These are phyloP conservation scores for Coelomomyces lativittatus DNA, from an alignment of 371 early-diverging fungal genomes.

Conservation along the genomic window DNA sequence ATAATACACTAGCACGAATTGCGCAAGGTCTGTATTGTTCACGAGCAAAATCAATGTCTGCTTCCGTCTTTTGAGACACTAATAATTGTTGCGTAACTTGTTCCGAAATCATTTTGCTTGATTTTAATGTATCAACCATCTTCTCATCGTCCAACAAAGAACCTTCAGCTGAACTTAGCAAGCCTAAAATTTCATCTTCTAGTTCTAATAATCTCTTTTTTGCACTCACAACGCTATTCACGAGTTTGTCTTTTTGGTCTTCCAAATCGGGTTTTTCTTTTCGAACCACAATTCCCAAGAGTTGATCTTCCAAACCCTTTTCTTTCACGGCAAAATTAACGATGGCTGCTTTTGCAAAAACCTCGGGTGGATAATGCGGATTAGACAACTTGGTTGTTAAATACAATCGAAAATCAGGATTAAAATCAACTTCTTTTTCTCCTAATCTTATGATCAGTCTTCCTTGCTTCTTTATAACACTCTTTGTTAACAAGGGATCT, in stretches of 20 bases:
- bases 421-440: conserved; percentile 32
- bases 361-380: conserved; percentile 31
- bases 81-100: conserved; percentile 24
- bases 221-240: conserved; percentile 23
- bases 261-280: conserved; percentile 32
- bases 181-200: conserved; percentile 34
- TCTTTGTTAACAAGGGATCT: conserved; percentile 27
- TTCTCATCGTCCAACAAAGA: conserved; percentile 35
- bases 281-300: conserved; percentile 26
- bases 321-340: conserved; percentile 41
- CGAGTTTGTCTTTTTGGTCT: conserved; percentile 28
- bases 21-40: conserved; percentile 32
- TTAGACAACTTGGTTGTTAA: conserved; percentile 32
- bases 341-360: conserved; percentile 32
- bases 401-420: conserved; percentile 27
- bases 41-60: conserved; percentile 28
- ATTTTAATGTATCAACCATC: conserved; percentile 28
- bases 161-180: conserved; percentile 33
- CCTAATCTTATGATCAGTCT: conserved; percentile 20
- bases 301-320: conserved; percentile 32
- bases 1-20: conserved; percentile 27
- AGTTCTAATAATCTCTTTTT: conserved; percentile 22
- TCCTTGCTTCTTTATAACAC: conserved; percentile 21
- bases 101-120: conserved; percentile 27
- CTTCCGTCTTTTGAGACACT: conserved; percentile 30